phyloP scores from a whole-genome alignment of 305 asterid genomes.

The Solanum hybrid region DNA sequence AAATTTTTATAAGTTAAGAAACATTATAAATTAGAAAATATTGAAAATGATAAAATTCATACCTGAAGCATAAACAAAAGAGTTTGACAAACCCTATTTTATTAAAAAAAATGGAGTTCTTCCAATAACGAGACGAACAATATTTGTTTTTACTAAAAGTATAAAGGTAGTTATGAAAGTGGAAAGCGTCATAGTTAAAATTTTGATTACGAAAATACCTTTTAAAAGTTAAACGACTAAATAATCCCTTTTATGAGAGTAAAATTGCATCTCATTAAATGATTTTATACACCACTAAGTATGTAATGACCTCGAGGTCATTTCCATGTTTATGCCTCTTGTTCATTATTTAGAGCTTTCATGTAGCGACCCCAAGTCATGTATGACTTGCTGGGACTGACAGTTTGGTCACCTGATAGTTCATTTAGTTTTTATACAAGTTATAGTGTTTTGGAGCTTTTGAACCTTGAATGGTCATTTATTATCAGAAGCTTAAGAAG shows the following conservation, averaged over 20 bases:
- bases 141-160: too few relatives aligned
- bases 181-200: not conserved
- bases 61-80: not conserved
- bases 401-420: not conserved
- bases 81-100: not conserved
- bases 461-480: not conserved
- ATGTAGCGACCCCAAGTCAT: not conserved
- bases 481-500: not conserved
- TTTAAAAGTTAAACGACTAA: not conserved
- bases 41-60: too few relatives aligned
- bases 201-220: not conserved
- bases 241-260: not conserved
- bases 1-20: not conserved
- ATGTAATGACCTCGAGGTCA: not conserved
- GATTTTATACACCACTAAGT: not conserved
- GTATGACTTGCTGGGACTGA: not conserved
- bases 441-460: not conserved
- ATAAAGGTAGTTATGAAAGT: not conserved
- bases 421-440: not conserved
- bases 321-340: not conserved
- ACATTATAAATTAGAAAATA: not conserved
- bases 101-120: not conserved
- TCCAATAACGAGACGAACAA: not conserved
- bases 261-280: not conserved
- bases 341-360: not conserved